phyloP scores from a whole-genome alignment of 2,329 filamentous ascomycete species.

The Rugonectria rugulosa region DNA sequence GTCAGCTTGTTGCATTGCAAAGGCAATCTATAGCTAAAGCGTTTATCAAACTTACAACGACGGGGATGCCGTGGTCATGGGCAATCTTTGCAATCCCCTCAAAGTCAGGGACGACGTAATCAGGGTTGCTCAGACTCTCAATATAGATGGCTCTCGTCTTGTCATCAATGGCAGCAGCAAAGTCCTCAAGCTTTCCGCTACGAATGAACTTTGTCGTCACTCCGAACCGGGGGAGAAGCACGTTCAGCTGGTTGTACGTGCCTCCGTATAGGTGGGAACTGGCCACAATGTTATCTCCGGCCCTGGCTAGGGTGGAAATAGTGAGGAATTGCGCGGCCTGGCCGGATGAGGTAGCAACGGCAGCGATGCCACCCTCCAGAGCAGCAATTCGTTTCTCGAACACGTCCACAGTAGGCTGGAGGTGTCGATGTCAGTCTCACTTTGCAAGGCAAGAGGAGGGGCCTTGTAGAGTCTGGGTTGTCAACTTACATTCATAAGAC shows the following conservation, averaged over 20 bases:
- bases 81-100: slow-evolving; percentile 85
- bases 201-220: slow-evolving; percentile 88
- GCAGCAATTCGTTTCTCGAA: slow-evolving; percentile 98
- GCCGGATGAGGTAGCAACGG: slow-evolving; percentile 84
- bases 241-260: slow-evolving; percentile 98
- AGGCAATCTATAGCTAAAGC: neutral
- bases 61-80: slow-evolving; percentile 70
- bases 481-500: slow-evolving; percentile 83
- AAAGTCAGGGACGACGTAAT: slow-evolving; percentile 91
- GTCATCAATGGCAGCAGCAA: slow-evolving; percentile 85
- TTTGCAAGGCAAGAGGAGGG: no score
- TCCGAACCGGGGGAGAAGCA: slow-evolving; percentile 84
- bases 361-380: slow-evolving; percentile 88
- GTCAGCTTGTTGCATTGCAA: neutral
- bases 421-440: slow-evolving; percentile 1
- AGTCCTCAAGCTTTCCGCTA: slow-evolving; percentile 80
- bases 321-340: slow-evolving; percentile 94
- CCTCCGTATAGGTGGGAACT: slow-evolving; percentile 93
- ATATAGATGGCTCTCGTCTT: slow-evolving; percentile 92
- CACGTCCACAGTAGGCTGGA: slow-evolving; percentile 87
- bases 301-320: slow-evolving; percentile 81
- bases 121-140: slow-evolving; percentile 92
- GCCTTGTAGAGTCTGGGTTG: neutral
- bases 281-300: slow-evolving; percentile 91
- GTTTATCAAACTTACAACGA: slow-evolving; percentile 57